These are phyloP conservation scores for Cadophora luteo-olivacea DNA, from an alignment of 2,329 filamentous ascomycete species.

Conservation along the genomic window DNA sequence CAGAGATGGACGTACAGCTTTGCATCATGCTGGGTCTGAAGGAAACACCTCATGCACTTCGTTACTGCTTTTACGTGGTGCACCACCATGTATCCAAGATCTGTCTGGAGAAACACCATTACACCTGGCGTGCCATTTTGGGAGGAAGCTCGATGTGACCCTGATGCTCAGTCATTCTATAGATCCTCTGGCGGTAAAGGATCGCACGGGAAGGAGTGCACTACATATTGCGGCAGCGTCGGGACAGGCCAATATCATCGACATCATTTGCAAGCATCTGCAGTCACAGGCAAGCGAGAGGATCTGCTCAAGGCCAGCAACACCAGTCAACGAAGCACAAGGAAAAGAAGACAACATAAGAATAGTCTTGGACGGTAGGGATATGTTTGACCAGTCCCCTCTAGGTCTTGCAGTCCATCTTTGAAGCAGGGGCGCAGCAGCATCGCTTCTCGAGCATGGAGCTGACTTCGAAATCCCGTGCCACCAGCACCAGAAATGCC, in stretches of 20 bases:
- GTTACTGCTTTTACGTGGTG: too few relatives aligned
- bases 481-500: neutral
- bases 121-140: too few relatives aligned
- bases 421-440: neutral
- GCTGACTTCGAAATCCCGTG: neutral
- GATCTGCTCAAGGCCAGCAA: neutral
- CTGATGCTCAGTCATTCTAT: too few relatives aligned
- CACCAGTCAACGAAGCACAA: neutral
- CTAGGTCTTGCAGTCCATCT: neutral
- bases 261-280: neutral
- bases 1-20: too few relatives aligned
- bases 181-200: too few relatives aligned
- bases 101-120: too few relatives aligned
- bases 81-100: too few relatives aligned
- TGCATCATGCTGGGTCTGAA: too few relatives aligned
- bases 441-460: neutral
- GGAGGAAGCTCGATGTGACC: too few relatives aligned
- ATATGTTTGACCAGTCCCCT: neutral
- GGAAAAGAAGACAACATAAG: neutral
- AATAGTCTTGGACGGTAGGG: neutral
- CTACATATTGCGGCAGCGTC: too few relatives aligned
- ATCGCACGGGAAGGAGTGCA: too few relatives aligned
- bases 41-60: too few relatives aligned
- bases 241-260: neutral
- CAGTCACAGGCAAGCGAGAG: neutral